Base-by-base conservation (phyloP, 2,329 filamentous ascomycete genomes). In the Colletotrichum lupini region DNA sequence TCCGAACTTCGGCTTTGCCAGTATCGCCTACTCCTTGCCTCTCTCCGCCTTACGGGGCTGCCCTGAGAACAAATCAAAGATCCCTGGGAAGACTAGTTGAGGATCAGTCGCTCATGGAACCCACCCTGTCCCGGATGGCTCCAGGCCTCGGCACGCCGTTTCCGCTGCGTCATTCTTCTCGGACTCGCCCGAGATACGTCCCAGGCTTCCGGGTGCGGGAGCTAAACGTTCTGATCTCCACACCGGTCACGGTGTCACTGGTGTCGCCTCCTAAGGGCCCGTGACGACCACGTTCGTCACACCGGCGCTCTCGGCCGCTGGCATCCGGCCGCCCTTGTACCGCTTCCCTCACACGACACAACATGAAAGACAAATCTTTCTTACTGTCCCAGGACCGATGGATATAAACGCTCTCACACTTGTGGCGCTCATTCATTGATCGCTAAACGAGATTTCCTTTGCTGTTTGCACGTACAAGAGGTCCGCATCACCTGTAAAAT, bases 311-410 rank as follows among this genome's bases (percentile, higher is more conserved):
- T 49, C 35, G 58, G 35, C 58, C 4, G 42, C 65, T 56, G 22
- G 26, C 49, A 22, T 49, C 35, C 26, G 64, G 22, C 42, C 42
- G 42, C 42, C 19, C 16, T 49, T 7, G 42, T 49, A n/a, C 9
- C 35, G 68, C 46, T 30, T 60, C 32, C 46, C 24, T 30, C 55
- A 30, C 46, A 72, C 64, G 35, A 59, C 46, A 72, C 64, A 26
- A 59, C 52, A 72, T 63, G 19, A 32, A 4, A 1, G 16, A 24
- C 7, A 14, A 30, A 37, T 3, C 30, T 16, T 49, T n/a, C 4
- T 37, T 28, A 24, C 12, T 46, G 26, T 6, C 19, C 57, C 35
- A 58, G 14, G 22, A 11, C 19, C 24, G 59, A 24, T 52, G 28
- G n/a, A 28, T 5, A 35, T 5, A 9, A 26, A 52, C 12, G 42